A percentile compares a stretch with the other conserved stretches of the same genome.
phyloP scores from a whole-genome alignment of 2,329 filamentous ascomycete species.

The Corynespora cassiicola region DNA sequence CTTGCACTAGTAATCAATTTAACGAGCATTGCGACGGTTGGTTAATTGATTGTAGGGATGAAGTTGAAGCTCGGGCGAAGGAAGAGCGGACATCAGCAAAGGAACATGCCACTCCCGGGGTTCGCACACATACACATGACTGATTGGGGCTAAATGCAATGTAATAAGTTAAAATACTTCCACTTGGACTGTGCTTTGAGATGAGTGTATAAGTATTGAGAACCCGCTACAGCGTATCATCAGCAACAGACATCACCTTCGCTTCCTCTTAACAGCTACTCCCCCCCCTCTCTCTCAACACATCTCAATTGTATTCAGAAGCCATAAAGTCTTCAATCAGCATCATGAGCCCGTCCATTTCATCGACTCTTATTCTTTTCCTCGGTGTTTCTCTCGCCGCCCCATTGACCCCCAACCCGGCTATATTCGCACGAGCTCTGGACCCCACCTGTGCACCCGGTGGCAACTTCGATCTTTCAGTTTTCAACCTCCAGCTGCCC shows the following conservation, averaged over 20 bases:
- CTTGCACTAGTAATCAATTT: too few species aligned
- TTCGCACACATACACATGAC: too few species aligned
- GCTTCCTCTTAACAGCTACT: neutral
- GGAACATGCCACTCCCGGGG: too few species aligned
- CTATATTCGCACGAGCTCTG: slow-evolving; percentile 8
- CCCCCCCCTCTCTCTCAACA: slow-evolving; percentile 1
- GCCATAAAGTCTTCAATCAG: neutral
- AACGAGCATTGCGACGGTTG: too few species aligned
- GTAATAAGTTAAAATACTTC: too few species aligned
- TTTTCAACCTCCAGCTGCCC: slow-evolving; percentile 49
- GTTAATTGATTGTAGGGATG: too few species aligned
- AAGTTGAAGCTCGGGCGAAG: too few species aligned
- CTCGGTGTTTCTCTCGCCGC: slow-evolving; percentile 11
- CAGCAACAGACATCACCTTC: neutral
- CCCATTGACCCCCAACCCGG: slow-evolving; percentile 12
- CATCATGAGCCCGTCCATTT: slow-evolving; percentile 12
- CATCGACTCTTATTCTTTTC: slow-evolving; percentile 12
- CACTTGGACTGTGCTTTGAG: neutral
- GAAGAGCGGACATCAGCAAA: too few species aligned
- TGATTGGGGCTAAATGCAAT: too few species aligned
- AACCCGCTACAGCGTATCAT: neutral
- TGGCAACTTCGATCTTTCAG: slow-evolving; percentile 23
- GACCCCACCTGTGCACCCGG: slow-evolving; percentile 23
- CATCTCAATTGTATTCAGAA: neutral
- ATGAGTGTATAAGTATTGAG: too few species aligned